phyloP scores from a whole-genome alignment of 441 rosid genomes.

The Erysimum cheiri region DNA sequence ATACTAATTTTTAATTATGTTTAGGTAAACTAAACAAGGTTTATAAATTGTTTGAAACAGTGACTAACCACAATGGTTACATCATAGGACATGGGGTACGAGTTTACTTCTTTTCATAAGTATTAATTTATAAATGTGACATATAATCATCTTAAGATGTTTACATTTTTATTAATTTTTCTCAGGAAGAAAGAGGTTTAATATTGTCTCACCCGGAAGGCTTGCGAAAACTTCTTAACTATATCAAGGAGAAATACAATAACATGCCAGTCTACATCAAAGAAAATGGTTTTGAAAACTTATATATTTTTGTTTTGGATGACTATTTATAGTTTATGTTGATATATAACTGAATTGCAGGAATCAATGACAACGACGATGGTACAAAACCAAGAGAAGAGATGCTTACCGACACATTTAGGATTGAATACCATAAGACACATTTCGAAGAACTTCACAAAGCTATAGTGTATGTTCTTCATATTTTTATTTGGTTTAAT shows the following conservation, averaged over 20 bases:
- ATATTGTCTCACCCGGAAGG: conserved; percentile 26
- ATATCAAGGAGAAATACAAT: conserved; percentile 18
- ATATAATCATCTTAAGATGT: not conserved
- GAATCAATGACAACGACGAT: conserved; percentile 32
- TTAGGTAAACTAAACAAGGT: not conserved
- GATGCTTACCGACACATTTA: conserved; percentile 37
- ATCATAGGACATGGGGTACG: conserved; percentile 35
- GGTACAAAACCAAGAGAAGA: conserved; percentile 35
- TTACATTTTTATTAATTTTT: not conserved
- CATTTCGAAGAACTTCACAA: not conserved
- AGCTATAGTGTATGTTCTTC: conserved; percentile 41
- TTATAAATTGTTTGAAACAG: not conserved
- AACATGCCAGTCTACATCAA: conserved; percentile 11
- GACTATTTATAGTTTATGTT: not conserved
- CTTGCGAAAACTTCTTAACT: not conserved
- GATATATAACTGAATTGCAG: conserved; percentile 27
- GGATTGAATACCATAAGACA: conserved; percentile 38
- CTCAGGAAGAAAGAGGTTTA: conserved; percentile 25
- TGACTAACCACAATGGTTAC: conserved; percentile 16
- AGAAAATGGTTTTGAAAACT: conserved; percentile 17
- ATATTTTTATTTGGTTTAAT: not conserved
- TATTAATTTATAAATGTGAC: not conserved
- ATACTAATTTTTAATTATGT: not conserved
- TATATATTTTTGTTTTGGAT: too few relatives aligned
- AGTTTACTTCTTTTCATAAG: not conserved